Conservation (phyloP, 768 basidiomycete genomes). For the Leccinum subtestaceum region DNA sequence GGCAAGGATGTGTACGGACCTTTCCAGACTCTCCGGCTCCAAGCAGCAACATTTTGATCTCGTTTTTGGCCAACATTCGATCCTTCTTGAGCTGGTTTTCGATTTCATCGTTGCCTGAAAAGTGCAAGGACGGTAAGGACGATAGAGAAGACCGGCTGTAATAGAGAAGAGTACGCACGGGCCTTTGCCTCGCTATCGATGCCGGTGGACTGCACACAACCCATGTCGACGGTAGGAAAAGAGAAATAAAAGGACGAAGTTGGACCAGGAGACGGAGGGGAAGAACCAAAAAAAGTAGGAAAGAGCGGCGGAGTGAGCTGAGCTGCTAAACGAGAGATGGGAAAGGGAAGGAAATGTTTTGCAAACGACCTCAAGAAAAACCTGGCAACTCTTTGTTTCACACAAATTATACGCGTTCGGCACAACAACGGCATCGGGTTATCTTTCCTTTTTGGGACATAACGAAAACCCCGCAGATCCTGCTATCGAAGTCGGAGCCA, state of each 20-base stretch:
- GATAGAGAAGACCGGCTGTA: not conserved
- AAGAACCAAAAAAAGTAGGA: conserved; percentile 14
- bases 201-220: conserved; percentile 68
- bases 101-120: conserved; percentile 87
- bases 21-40: conserved; percentile 98
- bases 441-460: conserved; percentile 13
- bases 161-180: conserved; percentile 48
- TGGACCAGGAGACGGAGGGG: conserved; percentile 3
- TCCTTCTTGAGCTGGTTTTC: conserved; percentile 90
- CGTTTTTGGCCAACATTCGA: conserved; percentile 85
- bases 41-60: conserved; percentile 93
- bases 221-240: conserved; percentile 43
- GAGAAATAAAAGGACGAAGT: conserved; percentile 6
- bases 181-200: conserved; percentile 82
- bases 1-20: conserved; percentile 40
- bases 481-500: not conserved
- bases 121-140: not conserved
- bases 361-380: conserved; percentile 11
- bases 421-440: conserved; percentile 15
- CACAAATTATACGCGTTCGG: conserved; percentile 20
- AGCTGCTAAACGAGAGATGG: conserved; percentile 14
- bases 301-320: conserved; percentile 22
- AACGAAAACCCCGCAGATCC: conserved; percentile 15
- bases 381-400: conserved; percentile 1
- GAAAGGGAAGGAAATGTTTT: not conserved